Conservation (phyloP, 179 eudicot species). For the Silene coronaria region DNA sequence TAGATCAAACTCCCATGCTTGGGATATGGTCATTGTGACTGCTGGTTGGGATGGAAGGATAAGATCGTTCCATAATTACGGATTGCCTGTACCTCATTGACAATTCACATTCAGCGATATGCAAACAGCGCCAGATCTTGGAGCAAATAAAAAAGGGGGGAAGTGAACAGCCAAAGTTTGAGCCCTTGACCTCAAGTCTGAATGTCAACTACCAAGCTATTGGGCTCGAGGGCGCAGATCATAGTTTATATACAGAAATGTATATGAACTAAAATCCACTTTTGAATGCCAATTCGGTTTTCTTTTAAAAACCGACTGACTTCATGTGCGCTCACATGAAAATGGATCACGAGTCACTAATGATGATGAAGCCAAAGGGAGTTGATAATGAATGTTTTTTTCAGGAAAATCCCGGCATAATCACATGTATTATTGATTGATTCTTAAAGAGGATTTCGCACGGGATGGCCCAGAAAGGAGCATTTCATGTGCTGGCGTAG, state of each 20-base stretch:
- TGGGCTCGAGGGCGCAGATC: not conserved
- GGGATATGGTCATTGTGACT: constrained; percentile 90
- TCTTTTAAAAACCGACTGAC: too few species aligned
- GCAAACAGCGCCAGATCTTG: too few species aligned
- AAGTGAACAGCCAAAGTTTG: not conserved
- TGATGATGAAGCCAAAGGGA: constrained; percentile 14
- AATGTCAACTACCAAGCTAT: not conserved
- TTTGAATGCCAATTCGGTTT: too few species aligned
- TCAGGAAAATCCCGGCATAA: constrained; percentile 22
- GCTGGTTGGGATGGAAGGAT: constrained; percentile 94
- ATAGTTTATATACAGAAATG: too few species aligned
- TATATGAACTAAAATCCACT: too few species aligned
- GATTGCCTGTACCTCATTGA: constrained; percentile 60
- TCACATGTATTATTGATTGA: constrained; percentile 23
- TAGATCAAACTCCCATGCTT: constrained; percentile 54
- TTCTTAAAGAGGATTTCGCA: constrained; percentile 16
- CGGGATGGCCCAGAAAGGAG: constrained; percentile 32
- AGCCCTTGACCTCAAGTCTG: not conserved
- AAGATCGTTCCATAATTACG: constrained; percentile 78
- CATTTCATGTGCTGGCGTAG: constrained; percentile 28
- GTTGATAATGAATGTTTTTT: not conserved
- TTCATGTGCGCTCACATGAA: constrained; percentile 9
- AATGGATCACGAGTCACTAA: not conserved
- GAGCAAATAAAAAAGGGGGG: not conserved
- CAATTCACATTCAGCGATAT: not conserved